Percentiles rank a stretch among this genome's conserved stretches.
Evolutionary conservation across 129 eudicot genomes (phyloP).

Genomic region (Centella asiatica): DNA sequence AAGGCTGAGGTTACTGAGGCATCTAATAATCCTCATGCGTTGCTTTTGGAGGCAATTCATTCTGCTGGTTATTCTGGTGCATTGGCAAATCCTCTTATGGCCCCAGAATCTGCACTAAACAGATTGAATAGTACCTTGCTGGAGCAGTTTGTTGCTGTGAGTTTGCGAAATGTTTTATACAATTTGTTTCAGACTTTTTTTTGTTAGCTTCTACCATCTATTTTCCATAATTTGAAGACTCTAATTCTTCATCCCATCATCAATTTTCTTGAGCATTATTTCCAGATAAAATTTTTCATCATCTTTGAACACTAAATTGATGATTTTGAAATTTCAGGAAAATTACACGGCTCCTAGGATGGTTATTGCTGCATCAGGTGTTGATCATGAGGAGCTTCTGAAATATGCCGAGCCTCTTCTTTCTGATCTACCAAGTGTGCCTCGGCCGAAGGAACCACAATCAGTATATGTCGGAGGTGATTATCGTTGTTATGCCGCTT

Average conservation of each 20-base stretch:
- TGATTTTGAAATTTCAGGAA: conserved; percentile 20
- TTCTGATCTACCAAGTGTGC: conserved; percentile 40
- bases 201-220: not conserved
- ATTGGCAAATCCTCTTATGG: conserved; percentile 41
- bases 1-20: conserved; percentile 26
- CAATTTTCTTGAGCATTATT: too few relatives aligned
- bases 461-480: conserved; percentile 55
- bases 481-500: conserved; percentile 39
- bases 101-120: conserved; percentile 35
- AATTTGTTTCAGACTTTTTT: not conserved
- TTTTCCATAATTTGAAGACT: too few relatives aligned
- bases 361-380: conserved; percentile 65
- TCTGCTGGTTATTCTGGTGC: conserved; percentile 39
- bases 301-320: not conserved
- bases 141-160: conserved; percentile 59
- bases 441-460: conserved; percentile 32
- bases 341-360: conserved; percentile 61
- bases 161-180: conserved; percentile 9
- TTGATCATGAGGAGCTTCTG: conserved; percentile 48
- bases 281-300: not conserved
- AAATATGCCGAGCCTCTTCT: conserved; percentile 56
- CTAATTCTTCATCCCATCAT: too few relatives aligned
- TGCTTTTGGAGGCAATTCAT: conserved; percentile 41
- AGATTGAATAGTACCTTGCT: conserved; percentile 28
- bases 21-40: conserved; percentile 25